Conservation (phyloP, 2,329 filamentous ascomycete genomes). For the Aspergillus carbonarius region DNA sequence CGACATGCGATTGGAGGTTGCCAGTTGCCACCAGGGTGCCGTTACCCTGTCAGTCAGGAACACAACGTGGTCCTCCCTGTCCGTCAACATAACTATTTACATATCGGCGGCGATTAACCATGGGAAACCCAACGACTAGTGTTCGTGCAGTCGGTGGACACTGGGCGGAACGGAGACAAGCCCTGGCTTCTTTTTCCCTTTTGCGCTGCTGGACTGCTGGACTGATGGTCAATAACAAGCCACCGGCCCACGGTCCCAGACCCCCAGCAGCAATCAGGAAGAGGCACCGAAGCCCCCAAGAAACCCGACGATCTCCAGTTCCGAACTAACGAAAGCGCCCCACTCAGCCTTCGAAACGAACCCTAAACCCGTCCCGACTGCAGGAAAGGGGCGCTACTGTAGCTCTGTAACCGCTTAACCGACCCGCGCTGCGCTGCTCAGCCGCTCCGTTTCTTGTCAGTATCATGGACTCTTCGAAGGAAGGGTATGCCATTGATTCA, state of each 20-base stretch:
- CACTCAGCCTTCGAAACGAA: neutral
- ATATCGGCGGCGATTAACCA: neutral
- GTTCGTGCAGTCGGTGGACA: too few species aligned
- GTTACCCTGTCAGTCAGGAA: neutral
- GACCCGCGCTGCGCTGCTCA: neutral
- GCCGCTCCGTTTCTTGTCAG: neutral
- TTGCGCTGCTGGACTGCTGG: neutral
- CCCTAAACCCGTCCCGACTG: slow-evolving; percentile 4
- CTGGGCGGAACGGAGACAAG: neutral
- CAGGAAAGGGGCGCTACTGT: slow-evolving; percentile 4
- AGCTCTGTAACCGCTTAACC: neutral
- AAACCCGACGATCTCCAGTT: slow-evolving; percentile 6
- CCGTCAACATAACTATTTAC: neutral
- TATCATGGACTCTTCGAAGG: neutral
- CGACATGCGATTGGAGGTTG: neutral
- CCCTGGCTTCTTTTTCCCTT: neutral
- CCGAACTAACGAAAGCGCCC: slow-evolving; percentile 4
- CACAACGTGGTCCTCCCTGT: neutral
- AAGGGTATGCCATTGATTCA: neutral
- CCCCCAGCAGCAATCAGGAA: slow-evolving; percentile 2
- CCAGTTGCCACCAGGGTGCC: neutral
- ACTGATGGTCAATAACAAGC: too few species aligned
- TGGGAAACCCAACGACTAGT: neutral
- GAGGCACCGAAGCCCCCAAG: slow-evolving; percentile 7
- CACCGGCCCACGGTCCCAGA: too few species aligned